Evolutionary conservation across 257 asterid species (phyloP).

Genomic region (Vinca minor): DNA sequence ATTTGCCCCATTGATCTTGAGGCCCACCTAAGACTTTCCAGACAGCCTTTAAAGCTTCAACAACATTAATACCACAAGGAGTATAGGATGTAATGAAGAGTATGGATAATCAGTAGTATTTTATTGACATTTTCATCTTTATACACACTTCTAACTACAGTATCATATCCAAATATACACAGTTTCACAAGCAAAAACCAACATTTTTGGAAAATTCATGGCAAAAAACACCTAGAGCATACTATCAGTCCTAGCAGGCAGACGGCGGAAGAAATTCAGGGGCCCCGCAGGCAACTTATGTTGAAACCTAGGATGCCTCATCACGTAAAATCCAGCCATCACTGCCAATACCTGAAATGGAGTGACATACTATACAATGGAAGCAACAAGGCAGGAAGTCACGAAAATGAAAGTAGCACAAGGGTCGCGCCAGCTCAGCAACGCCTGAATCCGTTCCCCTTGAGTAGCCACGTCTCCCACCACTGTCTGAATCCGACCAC

Average conservation of each 20-base stretch:
- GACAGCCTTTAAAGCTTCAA: too few species aligned
- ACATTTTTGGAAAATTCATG: slow-evolving; percentile 5
- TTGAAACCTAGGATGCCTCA: slow-evolving; percentile 83
- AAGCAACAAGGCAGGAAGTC: slow-evolving; percentile 51
- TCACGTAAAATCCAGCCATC: slow-evolving; percentile 41
- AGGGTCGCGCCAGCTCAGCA: slow-evolving; percentile 89
- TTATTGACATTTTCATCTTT: neutral
- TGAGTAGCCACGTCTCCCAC: slow-evolving; percentile 80
- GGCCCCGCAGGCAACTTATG: slow-evolving; percentile 64
- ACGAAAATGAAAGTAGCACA: slow-evolving; percentile 69
- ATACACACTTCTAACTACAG: neutral
- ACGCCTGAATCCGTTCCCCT: slow-evolving; percentile 80
- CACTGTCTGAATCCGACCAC: slow-evolving; percentile 73
- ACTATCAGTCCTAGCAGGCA: slow-evolving; percentile 83
- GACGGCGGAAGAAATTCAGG: slow-evolving; percentile 68
- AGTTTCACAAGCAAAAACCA: neutral
- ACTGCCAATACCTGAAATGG: slow-evolving; percentile 54
- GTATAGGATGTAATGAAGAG: neutral
- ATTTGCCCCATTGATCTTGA: too few species aligned
- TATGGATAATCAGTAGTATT: too few species aligned
- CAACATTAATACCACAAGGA: neutral
- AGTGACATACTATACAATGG: slow-evolving; percentile 44
- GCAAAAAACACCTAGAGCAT: slow-evolving; percentile 35
- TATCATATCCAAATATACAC: neutral
- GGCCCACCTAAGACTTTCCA: too few species aligned